phyloP scores from a whole-genome alignment of 192 early-diverging fungal species.

The Backusella tuberculispora region DNA sequence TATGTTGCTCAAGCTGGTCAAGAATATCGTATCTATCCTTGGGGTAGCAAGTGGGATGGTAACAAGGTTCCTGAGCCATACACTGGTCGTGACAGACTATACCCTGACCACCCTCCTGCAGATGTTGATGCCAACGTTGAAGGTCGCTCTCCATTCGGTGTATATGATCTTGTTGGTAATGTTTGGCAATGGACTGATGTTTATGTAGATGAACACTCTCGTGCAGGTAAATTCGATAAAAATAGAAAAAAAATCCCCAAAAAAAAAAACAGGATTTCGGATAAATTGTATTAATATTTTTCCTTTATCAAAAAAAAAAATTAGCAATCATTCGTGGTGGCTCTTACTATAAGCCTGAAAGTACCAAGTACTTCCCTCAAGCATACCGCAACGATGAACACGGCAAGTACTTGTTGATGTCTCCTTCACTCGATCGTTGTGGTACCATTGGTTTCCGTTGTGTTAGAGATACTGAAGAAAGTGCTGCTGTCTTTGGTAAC shows the following conservation, averaged over 20 bases:
- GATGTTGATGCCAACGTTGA: conserved; percentile 25
- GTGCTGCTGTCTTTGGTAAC: conserved; percentile 32
- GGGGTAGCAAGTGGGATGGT: conserved; percentile 30
- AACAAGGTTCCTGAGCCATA: conserved; percentile 16
- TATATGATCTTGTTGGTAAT: conserved; percentile 34
- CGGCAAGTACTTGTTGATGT: conserved; percentile 29
- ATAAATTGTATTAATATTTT: background rate
- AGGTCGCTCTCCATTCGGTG: conserved; percentile 29
- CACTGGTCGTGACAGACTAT: conserved; percentile 29
- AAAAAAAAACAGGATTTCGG: background rate
- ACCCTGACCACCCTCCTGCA: conserved; percentile 29
- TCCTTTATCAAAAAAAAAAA: background rate
- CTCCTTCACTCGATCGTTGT: conserved; percentile 26
- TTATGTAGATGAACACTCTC: conserved; percentile 23
- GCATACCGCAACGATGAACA: conserved; percentile 29
- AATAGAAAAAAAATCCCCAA: background rate
- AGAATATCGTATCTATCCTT: conserved; percentile 27
- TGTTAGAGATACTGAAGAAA: conserved; percentile 27
- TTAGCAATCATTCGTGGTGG: conserved; percentile 31
- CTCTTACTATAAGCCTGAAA: conserved; percentile 23
- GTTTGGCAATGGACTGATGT: conserved; percentile 36
- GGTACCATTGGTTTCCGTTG: conserved; percentile 35
- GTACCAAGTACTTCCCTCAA: conserved; percentile 27
- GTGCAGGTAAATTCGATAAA: conserved; percentile 17
- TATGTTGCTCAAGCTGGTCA: conserved; percentile 31